phyloP scores from a whole-genome alignment of 148 eudicot species.

The Salicornia ramosissima region DNA sequence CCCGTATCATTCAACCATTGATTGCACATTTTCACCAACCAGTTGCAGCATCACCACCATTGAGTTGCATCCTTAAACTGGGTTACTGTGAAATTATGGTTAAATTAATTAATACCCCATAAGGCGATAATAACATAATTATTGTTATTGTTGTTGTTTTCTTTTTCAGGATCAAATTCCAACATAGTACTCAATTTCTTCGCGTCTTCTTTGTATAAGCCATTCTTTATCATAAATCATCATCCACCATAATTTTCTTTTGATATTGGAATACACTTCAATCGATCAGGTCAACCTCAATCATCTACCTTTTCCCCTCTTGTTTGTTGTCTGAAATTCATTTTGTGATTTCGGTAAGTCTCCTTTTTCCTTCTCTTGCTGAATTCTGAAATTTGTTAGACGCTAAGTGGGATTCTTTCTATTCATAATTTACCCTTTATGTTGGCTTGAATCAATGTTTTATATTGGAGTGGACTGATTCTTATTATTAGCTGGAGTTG shows the following conservation, averaged over 20 bases:
- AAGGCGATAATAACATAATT: background rate
- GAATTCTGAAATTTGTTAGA: background rate
- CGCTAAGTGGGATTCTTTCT: background rate
- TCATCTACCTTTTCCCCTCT: background rate
- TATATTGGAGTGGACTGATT: background rate
- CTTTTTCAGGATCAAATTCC: background rate
- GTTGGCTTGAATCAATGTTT: background rate
- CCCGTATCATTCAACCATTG: background rate
- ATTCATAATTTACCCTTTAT: background rate
- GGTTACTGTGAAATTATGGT: background rate
- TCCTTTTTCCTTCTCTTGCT: background rate
- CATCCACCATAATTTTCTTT: background rate
- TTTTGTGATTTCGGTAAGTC: conserved; percentile 8
- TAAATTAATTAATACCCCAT: background rate
- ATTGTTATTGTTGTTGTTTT: background rate
- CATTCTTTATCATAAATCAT: background rate
- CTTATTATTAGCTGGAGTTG: background rate
- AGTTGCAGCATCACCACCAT: background rate
- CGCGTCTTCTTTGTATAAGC: background rate
- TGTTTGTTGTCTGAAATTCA: background rate
- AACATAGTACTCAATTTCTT: background rate
- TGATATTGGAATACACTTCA: background rate
- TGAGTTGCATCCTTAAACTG: background rate
- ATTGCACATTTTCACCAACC: conserved; percentile 1
- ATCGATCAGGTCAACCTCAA: conserved; percentile 14